Evolutionary conservation across 345 rosid species (phyloP).

Genomic region (Sapria himalayana): DNA sequence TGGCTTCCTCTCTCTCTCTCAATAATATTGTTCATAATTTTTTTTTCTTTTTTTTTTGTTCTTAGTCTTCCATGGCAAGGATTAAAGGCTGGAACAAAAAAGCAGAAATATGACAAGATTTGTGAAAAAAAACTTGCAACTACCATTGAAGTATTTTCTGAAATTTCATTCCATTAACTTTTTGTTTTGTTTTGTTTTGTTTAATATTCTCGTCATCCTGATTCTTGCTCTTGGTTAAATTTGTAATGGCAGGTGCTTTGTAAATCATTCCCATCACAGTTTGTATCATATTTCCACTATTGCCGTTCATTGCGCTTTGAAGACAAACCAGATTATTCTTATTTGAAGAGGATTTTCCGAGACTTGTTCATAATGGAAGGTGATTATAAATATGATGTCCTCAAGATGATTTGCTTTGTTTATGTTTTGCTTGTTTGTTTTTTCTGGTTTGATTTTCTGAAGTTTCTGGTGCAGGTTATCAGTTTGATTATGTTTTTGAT

Average conservation of each 20-base stretch:
- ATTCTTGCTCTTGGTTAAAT: neutral
- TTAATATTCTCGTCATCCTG: neutral
- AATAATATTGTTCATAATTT: slow-evolving; percentile 1
- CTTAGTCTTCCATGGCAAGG: slow-evolving; percentile 98
- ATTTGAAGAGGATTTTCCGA: slow-evolving; percentile 78
- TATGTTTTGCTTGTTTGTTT: too few species aligned
- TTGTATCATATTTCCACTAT: slow-evolving; percentile 85
- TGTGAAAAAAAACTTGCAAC: slow-evolving; percentile 92
- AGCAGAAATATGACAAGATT: slow-evolving; percentile 93
- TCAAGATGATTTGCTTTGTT: neutral
- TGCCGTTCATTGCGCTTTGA: slow-evolving; percentile 90
- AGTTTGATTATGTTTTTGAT: slow-evolving; percentile 82
- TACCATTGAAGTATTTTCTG: slow-evolving; percentile 52
- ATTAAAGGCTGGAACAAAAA: slow-evolving; percentile 80
- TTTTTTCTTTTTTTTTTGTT: slow-evolving; percentile 8
- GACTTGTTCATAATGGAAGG: slow-evolving; percentile 92
- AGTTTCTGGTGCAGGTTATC: slow-evolving; percentile 49
- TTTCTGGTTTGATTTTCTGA: too few species aligned
- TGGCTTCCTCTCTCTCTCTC: neutral
- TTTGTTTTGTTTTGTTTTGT: neutral
- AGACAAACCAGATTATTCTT: slow-evolving; percentile 92
- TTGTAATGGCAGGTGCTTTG: slow-evolving; percentile 43
- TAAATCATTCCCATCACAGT: slow-evolving; percentile 69
- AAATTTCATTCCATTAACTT: neutral
- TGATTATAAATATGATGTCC: too few species aligned